Conservation (phyloP, 495 filamentous ascomycete species). For the Podospora appendiculata region DNA sequence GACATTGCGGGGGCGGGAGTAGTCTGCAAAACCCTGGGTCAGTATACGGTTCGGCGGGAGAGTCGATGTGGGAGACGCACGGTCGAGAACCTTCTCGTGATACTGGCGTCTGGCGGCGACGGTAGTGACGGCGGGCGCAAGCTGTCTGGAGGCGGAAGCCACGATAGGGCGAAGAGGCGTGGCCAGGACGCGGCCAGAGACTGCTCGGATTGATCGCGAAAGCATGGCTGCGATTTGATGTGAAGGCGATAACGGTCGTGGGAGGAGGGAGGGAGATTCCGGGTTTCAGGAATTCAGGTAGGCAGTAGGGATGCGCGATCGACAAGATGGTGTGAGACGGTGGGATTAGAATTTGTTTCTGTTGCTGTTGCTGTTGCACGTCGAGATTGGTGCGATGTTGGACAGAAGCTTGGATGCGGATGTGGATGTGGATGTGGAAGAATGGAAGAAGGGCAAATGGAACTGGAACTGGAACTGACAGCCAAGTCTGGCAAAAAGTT, state of each 20-base stretch:
- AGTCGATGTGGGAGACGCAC: conserved; percentile 9
- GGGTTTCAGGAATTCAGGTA: no score
- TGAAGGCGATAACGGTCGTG: background rate
- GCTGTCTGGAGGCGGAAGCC: conserved; percentile 26
- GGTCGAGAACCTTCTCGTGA: conserved; percentile 68
- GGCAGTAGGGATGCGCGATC: no score
- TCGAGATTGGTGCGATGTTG: no score
- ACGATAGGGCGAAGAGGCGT: conserved; percentile 14
- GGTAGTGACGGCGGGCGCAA: conserved; percentile 24
- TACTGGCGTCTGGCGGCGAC: conserved; percentile 40
- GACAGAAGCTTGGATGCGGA: background rate
- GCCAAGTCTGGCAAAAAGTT: conserved; percentile 11
- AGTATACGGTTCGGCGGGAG: background rate
- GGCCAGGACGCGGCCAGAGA: conserved; percentile 18
- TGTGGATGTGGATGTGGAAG: background rate
- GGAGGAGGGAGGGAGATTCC: background rate
- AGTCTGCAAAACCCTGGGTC: conserved; percentile 45
- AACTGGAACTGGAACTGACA: conserved; percentile 3
- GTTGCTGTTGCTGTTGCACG: no score
- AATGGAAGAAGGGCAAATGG: background rate
- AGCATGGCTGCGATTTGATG: conserved; percentile 18
- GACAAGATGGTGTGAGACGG: no score
- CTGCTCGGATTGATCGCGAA: conserved; percentile 25
- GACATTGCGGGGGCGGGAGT: conserved; percentile 87
- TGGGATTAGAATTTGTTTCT: no score